Percentiles rank a stretch among this genome's conserved stretches.
These are phyloP conservation scores for Fraxinus sp. DNA, from an alignment of 305 asterid species.

Conservation along the genomic window DNA sequence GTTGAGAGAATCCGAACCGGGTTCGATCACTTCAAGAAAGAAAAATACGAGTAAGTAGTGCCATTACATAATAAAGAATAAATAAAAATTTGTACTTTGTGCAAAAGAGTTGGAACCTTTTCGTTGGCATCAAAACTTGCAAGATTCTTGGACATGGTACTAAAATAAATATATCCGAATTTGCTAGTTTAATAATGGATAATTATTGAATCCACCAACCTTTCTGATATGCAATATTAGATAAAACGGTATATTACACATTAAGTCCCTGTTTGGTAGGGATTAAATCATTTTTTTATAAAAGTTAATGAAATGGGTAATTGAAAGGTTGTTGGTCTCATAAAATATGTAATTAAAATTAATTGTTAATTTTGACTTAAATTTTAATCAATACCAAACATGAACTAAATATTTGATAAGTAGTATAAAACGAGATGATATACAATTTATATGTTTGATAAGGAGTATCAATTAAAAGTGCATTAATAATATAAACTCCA, in stretches of 20 bases:
- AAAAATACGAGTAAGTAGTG: conserved; percentile 63
- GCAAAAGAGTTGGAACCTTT: not conserved
- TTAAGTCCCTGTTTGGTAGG: no score
- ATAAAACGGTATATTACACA: no score
- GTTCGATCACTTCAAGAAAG: conserved; percentile 67
- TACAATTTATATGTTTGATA: not conserved
- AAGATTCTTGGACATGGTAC: conserved; percentile 52
- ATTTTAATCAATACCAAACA: no score
- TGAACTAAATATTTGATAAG: no score
- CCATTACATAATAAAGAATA: not conserved
- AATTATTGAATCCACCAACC: not conserved
- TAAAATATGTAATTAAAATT: no score
- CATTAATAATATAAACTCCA: not conserved
- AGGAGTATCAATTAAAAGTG: not conserved
- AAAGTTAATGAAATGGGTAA: no score
- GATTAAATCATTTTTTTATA: no score
- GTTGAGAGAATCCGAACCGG: conserved; percentile 62
- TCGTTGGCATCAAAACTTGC: conserved; percentile 13
- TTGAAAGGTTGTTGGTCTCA: no score
- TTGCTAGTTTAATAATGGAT: not conserved
- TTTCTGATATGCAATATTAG: not conserved
- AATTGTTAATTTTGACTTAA: no score
- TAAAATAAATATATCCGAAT: not conserved
- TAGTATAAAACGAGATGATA: no score
- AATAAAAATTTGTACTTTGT: conserved; percentile 25